Evolutionary conservation across 352 stramenopile genomes (phyloP), one percentile per base, ranked within the genome.

Genomic region (Albugo candida): DNA sequence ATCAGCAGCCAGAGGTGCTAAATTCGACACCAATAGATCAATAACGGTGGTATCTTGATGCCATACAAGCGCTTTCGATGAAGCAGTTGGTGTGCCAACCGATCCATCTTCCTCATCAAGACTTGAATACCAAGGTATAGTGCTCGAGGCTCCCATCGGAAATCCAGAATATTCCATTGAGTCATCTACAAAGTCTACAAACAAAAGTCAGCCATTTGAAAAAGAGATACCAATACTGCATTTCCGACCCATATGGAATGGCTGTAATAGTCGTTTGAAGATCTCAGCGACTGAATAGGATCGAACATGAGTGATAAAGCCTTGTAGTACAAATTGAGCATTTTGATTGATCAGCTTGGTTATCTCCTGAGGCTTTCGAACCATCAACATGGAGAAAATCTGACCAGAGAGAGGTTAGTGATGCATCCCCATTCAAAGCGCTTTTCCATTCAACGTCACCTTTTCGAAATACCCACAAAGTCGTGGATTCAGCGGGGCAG

Each of bases 391-490:
- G 12, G 70, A 84, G 54, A 91, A 64, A 53, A 91, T 81, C n/a
- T n/a, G n/a, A n/a, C n/a, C n/a, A n/a, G n/a, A n/a, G n/a, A n/a
- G n/a, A 64, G 65, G 48, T 11, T 19, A 11, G 1, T n/a, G 5
- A 13, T n/a, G n/a, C n/a, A n/a, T n/a, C n/a, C 36, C 41, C 24
- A 1, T n/a, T 12, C 36, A 24, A 14, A 14, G 1, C 11, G n/a
- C n/a, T n/a, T n/a, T n/a, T n/a, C n/a, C n/a, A n/a, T n/a, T n/a
- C n/a, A n/a, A n/a, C n/a, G n/a, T 14, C 11, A 67, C 64, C 63
- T 97, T 97, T 51, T 98, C 93, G 73, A 97, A 96, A 69, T 98
- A 98, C 34, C 93, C 93, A 0, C 92, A 86, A 10, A 95, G 67
- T 36, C 93, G 86, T 41, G 93, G 71, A 59, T 98, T 92, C 20